These are phyloP conservation scores for Penicillium janthinellum DNA, from an alignment of 2,329 filamentous ascomycete genomes.

Conservation along the genomic window DNA sequence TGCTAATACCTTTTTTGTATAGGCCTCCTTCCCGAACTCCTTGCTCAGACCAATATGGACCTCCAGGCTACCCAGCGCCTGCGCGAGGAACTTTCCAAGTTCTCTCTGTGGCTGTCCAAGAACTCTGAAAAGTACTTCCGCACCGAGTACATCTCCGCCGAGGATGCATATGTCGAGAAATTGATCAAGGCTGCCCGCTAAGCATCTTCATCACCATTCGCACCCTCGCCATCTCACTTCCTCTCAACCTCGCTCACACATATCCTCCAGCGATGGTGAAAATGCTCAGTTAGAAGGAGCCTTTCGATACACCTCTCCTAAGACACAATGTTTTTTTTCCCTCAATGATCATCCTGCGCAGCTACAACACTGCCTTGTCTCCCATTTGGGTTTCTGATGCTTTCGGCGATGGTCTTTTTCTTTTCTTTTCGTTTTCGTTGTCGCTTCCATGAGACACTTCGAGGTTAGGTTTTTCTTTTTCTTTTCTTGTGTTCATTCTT, in stretches of 20 bases:
- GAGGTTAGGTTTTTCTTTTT: neutral
- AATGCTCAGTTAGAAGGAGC: neutral
- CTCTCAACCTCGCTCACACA: neutral
- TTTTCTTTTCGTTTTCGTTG: neutral
- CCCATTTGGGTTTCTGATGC: neutral
- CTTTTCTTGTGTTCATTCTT: neutral
- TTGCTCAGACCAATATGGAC: constrained; percentile 98
- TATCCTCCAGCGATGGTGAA: neutral
- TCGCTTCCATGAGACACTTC: neutral
- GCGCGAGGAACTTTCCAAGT: constrained; percentile 82
- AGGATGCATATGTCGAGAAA: constrained; percentile 39
- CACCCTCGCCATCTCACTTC: neutral
- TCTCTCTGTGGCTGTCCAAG: constrained; percentile 81
- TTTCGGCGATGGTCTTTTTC: neutral
- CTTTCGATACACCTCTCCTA: neutral
- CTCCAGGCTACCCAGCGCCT: constrained; percentile 84
- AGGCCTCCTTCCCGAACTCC: constrained; percentile 90
- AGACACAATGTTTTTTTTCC: neutral
- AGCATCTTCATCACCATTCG: neutral
- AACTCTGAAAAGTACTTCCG: constrained; percentile 75
- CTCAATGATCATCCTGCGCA: neutral
- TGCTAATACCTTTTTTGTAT: constrained; percentile 8
- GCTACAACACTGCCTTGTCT: neutral
- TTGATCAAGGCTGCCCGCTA: neutral
- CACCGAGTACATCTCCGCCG: constrained; percentile 46